Conservation (phyloP, 106 monocot genomes). For the Alisma plantagoaquatica region DNA sequence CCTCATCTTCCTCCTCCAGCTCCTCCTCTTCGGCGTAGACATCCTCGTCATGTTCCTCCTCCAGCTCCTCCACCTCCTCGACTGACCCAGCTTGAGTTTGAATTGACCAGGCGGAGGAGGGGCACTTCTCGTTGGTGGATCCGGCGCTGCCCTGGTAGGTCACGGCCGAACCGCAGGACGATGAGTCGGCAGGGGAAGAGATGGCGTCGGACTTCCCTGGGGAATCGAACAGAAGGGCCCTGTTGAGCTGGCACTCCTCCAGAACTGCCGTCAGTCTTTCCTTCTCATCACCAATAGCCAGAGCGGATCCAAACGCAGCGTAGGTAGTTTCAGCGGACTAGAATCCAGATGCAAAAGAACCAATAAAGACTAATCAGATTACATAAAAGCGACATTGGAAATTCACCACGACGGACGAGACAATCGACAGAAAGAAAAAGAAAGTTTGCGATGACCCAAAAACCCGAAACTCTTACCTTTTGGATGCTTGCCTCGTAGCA, state of each 20-base stretch:
- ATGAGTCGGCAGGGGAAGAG: not conserved
- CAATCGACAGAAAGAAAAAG: not conserved
- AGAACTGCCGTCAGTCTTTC: constrained; percentile 7
- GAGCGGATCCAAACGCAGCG: not conserved
- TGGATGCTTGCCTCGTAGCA: not conserved
- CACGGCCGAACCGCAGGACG: constrained; percentile 16
- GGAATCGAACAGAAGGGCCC: constrained; percentile 77
- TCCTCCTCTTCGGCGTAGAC: constrained; percentile 9
- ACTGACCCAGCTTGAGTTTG: constrained; percentile 39
- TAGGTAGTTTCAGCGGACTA: not conserved
- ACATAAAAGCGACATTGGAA: not conserved
- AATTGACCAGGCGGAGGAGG: constrained; percentile 69
- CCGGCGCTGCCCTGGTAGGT: constrained; percentile 31
- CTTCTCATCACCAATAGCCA: not conserved
- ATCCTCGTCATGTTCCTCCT: constrained; percentile 3
- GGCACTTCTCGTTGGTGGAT: constrained; percentile 23
- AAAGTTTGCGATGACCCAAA: not conserved
- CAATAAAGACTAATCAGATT: not conserved
- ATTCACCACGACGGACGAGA: not conserved
- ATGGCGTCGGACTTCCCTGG: constrained; percentile 45
- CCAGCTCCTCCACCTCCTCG: constrained; percentile 13
- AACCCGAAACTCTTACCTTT: not conserved
- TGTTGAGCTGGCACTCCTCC: constrained; percentile 40
- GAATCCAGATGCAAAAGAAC: not conserved
- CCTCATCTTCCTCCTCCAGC: constrained; percentile 8